Conservation (phyloP, 225 moss, liverwort and hornwort genomes). For the Physcomitrellopsis africana region DNA sequence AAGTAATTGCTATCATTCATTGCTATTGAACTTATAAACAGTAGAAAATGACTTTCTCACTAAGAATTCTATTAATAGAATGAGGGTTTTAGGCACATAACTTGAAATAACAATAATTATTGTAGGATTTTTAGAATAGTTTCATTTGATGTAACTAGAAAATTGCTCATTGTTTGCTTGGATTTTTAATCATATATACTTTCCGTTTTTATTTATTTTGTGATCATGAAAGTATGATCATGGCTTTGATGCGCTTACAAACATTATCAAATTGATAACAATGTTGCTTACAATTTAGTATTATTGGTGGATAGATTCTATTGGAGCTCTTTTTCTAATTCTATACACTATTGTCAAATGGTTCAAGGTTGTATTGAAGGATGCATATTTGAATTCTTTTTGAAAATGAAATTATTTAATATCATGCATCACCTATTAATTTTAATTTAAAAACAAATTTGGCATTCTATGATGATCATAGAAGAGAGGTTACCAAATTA, state of each 20-base stretch:
- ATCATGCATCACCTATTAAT: neutral
- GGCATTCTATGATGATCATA: neutral
- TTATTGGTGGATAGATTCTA: slow-evolving; percentile 89
- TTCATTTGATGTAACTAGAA: neutral
- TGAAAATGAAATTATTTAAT: neutral
- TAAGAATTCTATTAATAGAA: no score
- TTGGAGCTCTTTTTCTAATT: slow-evolving; percentile 82
- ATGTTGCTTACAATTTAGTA: slow-evolving; percentile 69
- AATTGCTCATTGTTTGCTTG: neutral
- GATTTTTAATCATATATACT: no score
- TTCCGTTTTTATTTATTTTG: slow-evolving; percentile 7
- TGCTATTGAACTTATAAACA: neutral
- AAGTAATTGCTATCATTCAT: neutral
- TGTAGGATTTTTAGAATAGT: neutral
- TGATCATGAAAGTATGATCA: slow-evolving; percentile 62
- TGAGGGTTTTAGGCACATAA: neutral
- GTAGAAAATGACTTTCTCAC: no score
- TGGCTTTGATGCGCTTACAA: slow-evolving; percentile 77
- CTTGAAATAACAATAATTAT: neutral
- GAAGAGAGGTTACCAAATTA: neutral
- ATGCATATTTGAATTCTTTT: slow-evolving; percentile 49
- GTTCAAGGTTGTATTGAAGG: slow-evolving; percentile 82
- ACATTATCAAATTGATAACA: slow-evolving; percentile 68
- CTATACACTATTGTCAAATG: slow-evolving; percentile 81
- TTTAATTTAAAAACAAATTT: neutral